Conservation (phyloP, 176 grass and related monocot species). For the Musa schizocarpa region DNA sequence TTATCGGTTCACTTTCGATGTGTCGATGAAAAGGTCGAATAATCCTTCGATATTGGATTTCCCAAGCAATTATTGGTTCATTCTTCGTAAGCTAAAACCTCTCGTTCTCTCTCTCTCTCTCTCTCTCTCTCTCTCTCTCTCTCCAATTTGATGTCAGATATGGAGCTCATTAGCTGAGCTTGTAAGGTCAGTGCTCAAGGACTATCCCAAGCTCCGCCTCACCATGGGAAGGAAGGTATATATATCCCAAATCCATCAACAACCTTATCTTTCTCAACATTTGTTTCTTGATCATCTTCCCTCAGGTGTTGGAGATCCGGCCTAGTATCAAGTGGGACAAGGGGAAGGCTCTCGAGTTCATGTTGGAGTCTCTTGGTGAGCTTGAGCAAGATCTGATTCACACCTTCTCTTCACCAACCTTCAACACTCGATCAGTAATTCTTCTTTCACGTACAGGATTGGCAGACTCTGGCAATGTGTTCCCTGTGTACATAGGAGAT, state of each 20-base stretch:
- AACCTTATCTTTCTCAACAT: no score
- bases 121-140: no score
- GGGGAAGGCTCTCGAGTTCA: slow-evolving; percentile 67
- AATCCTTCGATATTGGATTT: no score
- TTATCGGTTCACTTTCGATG: slow-evolving; percentile 64
- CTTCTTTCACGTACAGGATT: slow-evolving; percentile 5
- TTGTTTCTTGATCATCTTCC: no score
- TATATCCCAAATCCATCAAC: no score
- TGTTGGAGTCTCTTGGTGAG: slow-evolving; percentile 37
- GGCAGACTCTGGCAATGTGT: slow-evolving; percentile 17
- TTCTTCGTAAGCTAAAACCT: no score
- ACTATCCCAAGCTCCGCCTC: slow-evolving; percentile 42
- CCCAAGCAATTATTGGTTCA: no score
- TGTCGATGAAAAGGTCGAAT: slow-evolving; percentile 47
- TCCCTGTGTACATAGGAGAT: slow-evolving; percentile 76
- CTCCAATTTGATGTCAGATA: slow-evolving; percentile 8
- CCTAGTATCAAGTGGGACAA: slow-evolving; percentile 73
- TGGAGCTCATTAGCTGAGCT: slow-evolving; percentile 39
- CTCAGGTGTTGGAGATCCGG: slow-evolving; percentile 47
- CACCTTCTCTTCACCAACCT: neutral
- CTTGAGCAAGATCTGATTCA: neutral
- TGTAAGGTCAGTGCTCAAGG: slow-evolving; percentile 39
- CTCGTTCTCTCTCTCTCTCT: no score
- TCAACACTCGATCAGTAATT: no score
- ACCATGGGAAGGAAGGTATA: slow-evolving; percentile 56